These are phyloP conservation scores for Pseudopithomyces chartarum DNA, from an alignment of 2,329 filamentous ascomycete genomes.

Conservation along the genomic window DNA sequence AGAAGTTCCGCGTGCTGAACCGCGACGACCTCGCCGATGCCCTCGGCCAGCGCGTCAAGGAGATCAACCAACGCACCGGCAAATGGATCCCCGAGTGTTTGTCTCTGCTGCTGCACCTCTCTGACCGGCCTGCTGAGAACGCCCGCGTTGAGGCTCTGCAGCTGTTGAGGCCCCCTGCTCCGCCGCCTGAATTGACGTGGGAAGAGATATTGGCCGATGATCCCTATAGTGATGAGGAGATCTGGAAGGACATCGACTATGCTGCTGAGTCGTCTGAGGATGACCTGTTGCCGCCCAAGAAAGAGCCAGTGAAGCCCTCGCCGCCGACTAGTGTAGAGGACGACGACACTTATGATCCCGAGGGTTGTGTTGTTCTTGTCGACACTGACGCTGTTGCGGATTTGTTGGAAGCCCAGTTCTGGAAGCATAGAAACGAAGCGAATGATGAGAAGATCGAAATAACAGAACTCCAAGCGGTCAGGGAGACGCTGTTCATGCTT, in stretches of 20 bases:
- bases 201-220: conserved; percentile 78
- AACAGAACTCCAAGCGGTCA: conserved; percentile 73
- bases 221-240: conserved; percentile 68
- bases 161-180: conserved; percentile 54
- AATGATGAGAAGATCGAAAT: conserved; percentile 46
- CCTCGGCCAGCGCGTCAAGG: conserved; percentile 62
- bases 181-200: conserved; percentile 69
- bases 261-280: conserved; percentile 68
- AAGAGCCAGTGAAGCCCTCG: conserved; percentile 26
- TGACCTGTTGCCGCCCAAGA: conserved; percentile 47
- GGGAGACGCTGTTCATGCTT: conserved; percentile 86
- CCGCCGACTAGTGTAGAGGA: conserved; percentile 45
- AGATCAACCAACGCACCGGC: conserved; percentile 59
- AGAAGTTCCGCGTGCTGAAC: conserved; percentile 82
- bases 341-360: conserved; percentile 43
- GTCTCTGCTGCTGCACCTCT: conserved; percentile 78
- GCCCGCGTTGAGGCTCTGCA: conserved; percentile 69
- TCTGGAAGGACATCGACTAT: conserved; percentile 76
- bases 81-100: conserved; percentile 81
- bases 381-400: conserved; percentile 38
- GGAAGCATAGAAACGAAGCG: conserved; percentile 37
- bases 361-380: conserved; percentile 35
- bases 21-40: conserved; percentile 80
- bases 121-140: conserved; percentile 76
- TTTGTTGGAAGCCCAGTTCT: conserved; percentile 55